Percentiles rank a stretch among this genome's conserved stretches.
Conservation (phyloP, 2,329 filamentous ascomycete genomes). For the Mollisiaceae sp. region DNA sequence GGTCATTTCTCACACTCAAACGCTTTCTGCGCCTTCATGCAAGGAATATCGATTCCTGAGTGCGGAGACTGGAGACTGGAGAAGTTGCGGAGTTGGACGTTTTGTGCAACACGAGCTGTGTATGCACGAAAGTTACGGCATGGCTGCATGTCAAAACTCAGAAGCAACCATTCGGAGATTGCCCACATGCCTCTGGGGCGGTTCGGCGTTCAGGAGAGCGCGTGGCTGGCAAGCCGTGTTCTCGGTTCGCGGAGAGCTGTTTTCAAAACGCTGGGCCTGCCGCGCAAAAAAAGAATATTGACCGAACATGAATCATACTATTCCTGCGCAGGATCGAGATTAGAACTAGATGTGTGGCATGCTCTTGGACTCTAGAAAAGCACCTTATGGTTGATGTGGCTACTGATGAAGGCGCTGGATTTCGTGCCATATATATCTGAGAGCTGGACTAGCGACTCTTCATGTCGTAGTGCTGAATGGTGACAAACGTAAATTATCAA, state of each 20-base stretch:
- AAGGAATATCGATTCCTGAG: background rate
- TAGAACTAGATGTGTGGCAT: background rate
- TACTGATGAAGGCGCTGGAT: background rate
- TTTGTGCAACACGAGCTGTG: background rate
- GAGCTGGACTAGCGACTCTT: background rate
- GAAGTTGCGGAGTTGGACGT: background rate
- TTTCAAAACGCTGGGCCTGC: background rate
- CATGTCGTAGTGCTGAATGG: too few species aligned
- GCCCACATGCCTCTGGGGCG: background rate
- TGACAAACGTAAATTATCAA: too few species aligned
- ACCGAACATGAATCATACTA: background rate
- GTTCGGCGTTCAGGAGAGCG: background rate
- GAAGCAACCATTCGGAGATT: background rate
- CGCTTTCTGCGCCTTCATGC: background rate
- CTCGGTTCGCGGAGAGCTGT: background rate
- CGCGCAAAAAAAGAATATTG: background rate
- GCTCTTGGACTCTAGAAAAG: background rate
- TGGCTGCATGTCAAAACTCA: background rate
- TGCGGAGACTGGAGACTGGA: background rate
- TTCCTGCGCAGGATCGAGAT: background rate
- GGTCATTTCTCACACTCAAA: too few species aligned
- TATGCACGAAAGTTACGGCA: background rate
- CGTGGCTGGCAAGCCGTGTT: background rate
- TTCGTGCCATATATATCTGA: background rate
- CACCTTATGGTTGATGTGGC: background rate